Evolutionary conservation across 768 basidiomycete species (phyloP).

Genomic region (Amanita molliuscula): DNA sequence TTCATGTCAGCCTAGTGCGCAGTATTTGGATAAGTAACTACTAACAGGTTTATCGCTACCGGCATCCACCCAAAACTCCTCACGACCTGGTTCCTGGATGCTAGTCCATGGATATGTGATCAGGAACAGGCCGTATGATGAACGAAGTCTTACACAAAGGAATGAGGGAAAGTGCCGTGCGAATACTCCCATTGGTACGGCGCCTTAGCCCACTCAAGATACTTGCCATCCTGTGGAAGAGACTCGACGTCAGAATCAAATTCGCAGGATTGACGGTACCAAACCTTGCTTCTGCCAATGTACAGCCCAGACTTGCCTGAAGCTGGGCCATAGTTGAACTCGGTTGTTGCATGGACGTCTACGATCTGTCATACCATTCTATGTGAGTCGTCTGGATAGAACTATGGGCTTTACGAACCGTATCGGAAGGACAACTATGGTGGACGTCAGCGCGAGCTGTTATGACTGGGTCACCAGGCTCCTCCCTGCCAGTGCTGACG

Average conservation of each 20-base stretch:
- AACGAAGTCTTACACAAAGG: neutral
- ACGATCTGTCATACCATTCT: neutral
- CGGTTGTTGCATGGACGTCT: too few species aligned
- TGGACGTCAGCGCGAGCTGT: neutral
- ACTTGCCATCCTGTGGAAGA: neutral
- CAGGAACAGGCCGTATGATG: neutral
- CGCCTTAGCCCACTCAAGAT: neutral
- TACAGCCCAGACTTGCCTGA: neutral
- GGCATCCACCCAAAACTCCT: neutral
- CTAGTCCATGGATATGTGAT: neutral
- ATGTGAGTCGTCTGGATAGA: neutral
- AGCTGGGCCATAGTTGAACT: neutral
- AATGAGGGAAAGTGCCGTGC: neutral
- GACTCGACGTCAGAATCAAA: too few species aligned
- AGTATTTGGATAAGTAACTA: neutral
- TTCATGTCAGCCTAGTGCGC: neutral
- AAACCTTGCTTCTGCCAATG: neutral
- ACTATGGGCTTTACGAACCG: neutral
- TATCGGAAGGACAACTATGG: neutral
- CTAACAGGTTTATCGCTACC: neutral
- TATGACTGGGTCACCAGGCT: neutral
- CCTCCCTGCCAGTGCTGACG: neutral
- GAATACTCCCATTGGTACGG: neutral
- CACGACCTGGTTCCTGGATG: neutral
- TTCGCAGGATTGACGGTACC: neutral